Percentiles rank a stretch among this genome's conserved stretches.
phyloP scores from a whole-genome alignment of 1,139 yeast species.

The Casaregolazyma lundiana region DNA sequence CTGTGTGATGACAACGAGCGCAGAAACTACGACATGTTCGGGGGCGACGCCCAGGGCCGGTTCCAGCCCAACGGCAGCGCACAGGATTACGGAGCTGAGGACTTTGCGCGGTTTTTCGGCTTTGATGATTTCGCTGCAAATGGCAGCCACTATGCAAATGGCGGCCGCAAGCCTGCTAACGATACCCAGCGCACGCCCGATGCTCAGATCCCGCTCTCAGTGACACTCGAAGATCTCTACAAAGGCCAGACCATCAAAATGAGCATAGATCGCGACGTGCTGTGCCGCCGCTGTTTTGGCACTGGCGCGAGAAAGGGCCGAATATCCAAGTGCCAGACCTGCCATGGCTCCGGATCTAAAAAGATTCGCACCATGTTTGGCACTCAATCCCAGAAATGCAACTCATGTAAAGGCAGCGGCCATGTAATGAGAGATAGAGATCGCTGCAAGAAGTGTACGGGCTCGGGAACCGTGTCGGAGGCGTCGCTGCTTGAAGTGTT shows the following conservation, averaged over 20 bases:
- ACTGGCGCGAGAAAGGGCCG: constrained; percentile 65
- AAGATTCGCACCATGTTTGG: constrained; percentile 62
- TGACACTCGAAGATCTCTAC: constrained; percentile 71
- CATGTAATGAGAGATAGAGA: constrained; percentile 58
- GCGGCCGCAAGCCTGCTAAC: constrained; percentile 14
- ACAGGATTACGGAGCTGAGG: constrained; percentile 47
- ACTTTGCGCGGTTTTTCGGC: constrained; percentile 65
- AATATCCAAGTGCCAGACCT: constrained; percentile 52
- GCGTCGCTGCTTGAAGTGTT: constrained; percentile 73
- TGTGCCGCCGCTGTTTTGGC: constrained; percentile 72
- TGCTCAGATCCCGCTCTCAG: constrained; percentile 58
- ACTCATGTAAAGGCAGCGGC: constrained; percentile 71
- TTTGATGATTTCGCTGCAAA: constrained; percentile 13
- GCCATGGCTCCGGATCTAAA: constrained; percentile 69
- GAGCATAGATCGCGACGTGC: constrained; percentile 64
- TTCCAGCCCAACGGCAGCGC: constrained; percentile 8
- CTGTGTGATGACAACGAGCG: constrained; percentile 57
- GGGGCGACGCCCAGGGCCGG: constrained; percentile 28
- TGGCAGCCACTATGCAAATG: constrained; percentile 12
- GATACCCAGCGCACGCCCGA: constrained; percentile 49
- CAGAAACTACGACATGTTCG: constrained; percentile 54
- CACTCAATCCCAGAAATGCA: constrained; percentile 69
- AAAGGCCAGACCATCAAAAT: constrained; percentile 77
- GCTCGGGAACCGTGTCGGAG: constrained; percentile 58
- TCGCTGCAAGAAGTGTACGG: constrained; percentile 72